phyloP scores from a whole-genome alignment of 2,329 filamentous ascomycete species.

The Ceratocystis lukuohia region DNA sequence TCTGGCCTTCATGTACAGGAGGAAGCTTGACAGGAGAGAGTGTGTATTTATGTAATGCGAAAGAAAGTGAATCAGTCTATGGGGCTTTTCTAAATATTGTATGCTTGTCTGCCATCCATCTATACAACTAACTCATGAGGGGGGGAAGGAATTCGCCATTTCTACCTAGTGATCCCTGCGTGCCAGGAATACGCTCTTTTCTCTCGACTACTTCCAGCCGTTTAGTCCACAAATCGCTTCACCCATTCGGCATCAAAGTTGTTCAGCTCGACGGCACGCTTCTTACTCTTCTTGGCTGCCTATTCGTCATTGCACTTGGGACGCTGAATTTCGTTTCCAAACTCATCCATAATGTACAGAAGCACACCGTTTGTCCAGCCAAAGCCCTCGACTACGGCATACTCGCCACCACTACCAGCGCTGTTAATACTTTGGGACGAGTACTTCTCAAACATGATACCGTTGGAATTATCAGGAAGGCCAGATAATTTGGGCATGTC shows the following conservation, averaged over 20 bases:
- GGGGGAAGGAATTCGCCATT: too few species aligned
- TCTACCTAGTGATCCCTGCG: too few species aligned
- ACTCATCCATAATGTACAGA: constrained; percentile 52
- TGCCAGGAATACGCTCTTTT: too few species aligned
- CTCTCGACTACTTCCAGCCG: too few species aligned
- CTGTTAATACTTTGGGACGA: constrained; percentile 45
- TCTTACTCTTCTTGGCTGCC: constrained; percentile 23
- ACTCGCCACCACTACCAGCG: constrained; percentile 53
- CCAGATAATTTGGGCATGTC: constrained; percentile 38
- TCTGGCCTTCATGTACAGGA: not conserved
- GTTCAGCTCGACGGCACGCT: constrained; percentile 35
- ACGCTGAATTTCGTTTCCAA: constrained; percentile 39
- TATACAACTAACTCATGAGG: too few species aligned
- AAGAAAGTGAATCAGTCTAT: not conserved
- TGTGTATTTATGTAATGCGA: not conserved
- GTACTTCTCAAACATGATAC: constrained; percentile 61
- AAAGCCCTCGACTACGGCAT: constrained; percentile 56
- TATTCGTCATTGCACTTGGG: constrained; percentile 43
- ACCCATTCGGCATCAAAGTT: constrained; percentile 34
- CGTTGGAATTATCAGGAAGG: constrained; percentile 31
- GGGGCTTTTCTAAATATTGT: not conserved
- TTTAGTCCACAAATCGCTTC: constrained; percentile 33
- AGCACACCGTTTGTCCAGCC: constrained; percentile 59
- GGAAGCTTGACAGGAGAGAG: not conserved
- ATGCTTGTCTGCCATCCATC: not conserved